Evolutionary conservation across 1,284 basidiomycete species (phyloP), one percentile per base, ranked within the genome.

Genomic region (Meira nashicola): DNA sequence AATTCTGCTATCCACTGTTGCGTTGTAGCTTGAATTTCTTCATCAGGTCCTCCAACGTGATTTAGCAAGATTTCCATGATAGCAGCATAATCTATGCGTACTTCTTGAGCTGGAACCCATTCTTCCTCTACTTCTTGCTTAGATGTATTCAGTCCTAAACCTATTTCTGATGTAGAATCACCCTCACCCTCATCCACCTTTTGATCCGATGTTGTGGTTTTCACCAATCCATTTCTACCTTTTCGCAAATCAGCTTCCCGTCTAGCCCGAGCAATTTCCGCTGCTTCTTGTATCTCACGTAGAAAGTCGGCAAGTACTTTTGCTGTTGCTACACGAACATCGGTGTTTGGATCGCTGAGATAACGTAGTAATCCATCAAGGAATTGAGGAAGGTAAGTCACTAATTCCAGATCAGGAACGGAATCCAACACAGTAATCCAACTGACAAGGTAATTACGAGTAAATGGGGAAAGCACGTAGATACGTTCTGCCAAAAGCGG

Each of bases 401-500:
- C 89, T 21, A 99, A 84, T 78, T 98, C 93, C 54, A 98, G 82
- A 76, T 98, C 93, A 1, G 95, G 95, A 0, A 98, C 90, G 5
- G 92, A 95, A 76, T 97, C 92, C 41, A 99, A 84, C 1, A 96
- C 90, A 50, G 86, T 90, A 64, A 98, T 89, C 95, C 95, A 99
- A 9, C 90, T 89, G 44, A 96, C 90, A 33, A 99, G 84, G 78
- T 94, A 98, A 78, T 90, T 96, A 65, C 95, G 83, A 1, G 94
- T 95, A 78, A 96, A 94, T 0, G 95, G 94, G 75, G 88, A 94
- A 73, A 96, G 82, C 67, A 96, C 94, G 73, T 94, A 90, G 63
- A 98, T 93, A 61, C 94, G 84, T 68, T 98, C 93, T 39, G 88
- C 85, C 11, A 98, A 84, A 15, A 99, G 83, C 10, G 95, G 95